A percentile compares a stretch with the other conserved stretches of the same genome.
phyloP scores from a whole-genome alignment of 768 basidiomycete genomes.

The Trametes villosa region DNA sequence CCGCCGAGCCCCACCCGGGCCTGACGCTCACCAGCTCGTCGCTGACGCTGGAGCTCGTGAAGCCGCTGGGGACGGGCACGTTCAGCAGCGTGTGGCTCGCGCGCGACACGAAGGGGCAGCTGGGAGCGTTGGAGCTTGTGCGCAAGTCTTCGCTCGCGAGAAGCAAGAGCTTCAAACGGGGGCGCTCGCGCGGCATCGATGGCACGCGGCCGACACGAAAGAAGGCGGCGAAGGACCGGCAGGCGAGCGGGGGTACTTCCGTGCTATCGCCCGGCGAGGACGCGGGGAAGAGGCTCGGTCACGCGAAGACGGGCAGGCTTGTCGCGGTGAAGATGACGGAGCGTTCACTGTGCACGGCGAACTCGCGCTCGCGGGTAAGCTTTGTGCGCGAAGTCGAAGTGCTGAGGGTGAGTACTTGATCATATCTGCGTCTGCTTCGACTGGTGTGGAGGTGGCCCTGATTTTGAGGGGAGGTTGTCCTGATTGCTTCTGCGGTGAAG shows the following conservation, averaged over 20 bases:
- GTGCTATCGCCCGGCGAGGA: slow-evolving; percentile 13
- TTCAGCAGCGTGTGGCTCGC: slow-evolving; percentile 82
- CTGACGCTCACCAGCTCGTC: slow-evolving; percentile 19
- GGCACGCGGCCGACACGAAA: slow-evolving; percentile 22
- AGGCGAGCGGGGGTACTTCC: neutral
- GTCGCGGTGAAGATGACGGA: slow-evolving; percentile 63
- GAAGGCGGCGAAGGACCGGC: slow-evolving; percentile 7
- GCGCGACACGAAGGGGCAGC: slow-evolving; percentile 33
- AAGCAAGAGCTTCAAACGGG: slow-evolving; percentile 28
- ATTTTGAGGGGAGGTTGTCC: slow-evolving; percentile 1
- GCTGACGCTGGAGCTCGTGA: slow-evolving; percentile 50
- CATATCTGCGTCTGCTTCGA: slow-evolving; percentile 1
- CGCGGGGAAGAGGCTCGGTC: slow-evolving; percentile 15
- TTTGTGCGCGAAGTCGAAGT: slow-evolving; percentile 87
- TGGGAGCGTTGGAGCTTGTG: slow-evolving; percentile 33
- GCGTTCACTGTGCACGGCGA: slow-evolving; percentile 48
- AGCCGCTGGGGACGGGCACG: slow-evolving; percentile 67
- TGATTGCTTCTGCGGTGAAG: slow-evolving; percentile 9
- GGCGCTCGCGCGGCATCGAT: slow-evolving; percentile 19
- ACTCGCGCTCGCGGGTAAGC: slow-evolving; percentile 74
- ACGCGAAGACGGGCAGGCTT: slow-evolving; percentile 36
- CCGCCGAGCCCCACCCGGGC: slow-evolving; percentile 12
- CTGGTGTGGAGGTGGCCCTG: neutral
- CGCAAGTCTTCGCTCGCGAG: slow-evolving; percentile 30
- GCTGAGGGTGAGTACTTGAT: slow-evolving; percentile 57